These are phyloP conservation scores for Fusarium sp. DNA, from an alignment of 2,329 filamentous ascomycete species.

Conservation along the genomic window DNA sequence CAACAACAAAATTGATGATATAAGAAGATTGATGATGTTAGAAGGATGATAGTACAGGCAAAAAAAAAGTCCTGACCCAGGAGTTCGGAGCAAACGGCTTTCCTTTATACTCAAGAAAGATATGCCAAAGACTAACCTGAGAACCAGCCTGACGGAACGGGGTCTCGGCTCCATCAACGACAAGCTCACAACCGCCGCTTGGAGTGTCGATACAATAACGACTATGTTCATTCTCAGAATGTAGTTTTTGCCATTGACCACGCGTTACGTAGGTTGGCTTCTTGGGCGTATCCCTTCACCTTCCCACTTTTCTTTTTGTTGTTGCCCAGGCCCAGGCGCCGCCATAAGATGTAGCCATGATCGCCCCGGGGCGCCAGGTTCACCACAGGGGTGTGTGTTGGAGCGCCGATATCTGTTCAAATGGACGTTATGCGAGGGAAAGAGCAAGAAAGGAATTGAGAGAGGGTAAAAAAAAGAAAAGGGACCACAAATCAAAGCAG, in stretches of 20 bases:
- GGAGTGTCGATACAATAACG: constrained; percentile 35
- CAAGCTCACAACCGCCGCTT: constrained; percentile 40
- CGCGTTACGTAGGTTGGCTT: constrained; percentile 25
- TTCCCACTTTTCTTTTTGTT: constrained; percentile 22
- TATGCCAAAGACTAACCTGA: constrained; percentile 25
- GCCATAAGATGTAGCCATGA: constrained; percentile 29
- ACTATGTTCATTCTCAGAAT: constrained; percentile 13
- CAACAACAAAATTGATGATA: constrained; percentile 1
- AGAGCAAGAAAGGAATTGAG: constrained; percentile 11
- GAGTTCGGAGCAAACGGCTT: constrained; percentile 45
- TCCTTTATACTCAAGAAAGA: constrained; percentile 42
- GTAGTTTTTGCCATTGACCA: constrained; percentile 31
- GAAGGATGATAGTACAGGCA: constrained; percentile 17
- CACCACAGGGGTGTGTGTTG: constrained; percentile 21
- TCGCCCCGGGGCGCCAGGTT: constrained; percentile 24
- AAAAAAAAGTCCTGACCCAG: constrained; percentile 30
- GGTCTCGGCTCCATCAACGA: constrained; percentile 34
- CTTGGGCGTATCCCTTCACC: constrained; percentile 15
- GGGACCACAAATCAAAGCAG: constrained; percentile 22
- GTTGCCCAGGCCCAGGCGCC: constrained; percentile 14
- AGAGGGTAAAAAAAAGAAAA: neutral
- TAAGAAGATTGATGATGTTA: constrained; percentile 3
- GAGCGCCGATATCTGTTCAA: constrained; percentile 11
- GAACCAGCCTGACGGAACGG: constrained; percentile 38
- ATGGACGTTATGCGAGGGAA: constrained; percentile 15